Conservation (phyloP, 768 basidiomycete species). For the Russula abietina region DNA sequence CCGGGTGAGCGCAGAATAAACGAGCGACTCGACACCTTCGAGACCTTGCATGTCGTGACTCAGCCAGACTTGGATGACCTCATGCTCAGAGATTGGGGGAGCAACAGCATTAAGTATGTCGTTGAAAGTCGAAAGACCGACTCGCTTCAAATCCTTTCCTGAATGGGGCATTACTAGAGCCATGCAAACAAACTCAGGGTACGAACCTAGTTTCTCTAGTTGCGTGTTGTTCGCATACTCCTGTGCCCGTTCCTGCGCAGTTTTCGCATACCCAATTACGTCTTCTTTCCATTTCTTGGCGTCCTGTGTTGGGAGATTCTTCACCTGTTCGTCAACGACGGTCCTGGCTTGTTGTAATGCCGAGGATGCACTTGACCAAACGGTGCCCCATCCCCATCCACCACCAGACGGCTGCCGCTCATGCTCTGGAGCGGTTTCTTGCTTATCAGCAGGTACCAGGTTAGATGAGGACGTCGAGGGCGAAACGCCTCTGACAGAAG, state of each 20-base stretch:
- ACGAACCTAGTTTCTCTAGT: conserved; percentile 81
- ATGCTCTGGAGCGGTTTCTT: conserved; percentile 19
- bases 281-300: conserved; percentile 86
- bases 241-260: conserved; percentile 32
- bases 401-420: conserved; percentile 28
- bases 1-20: conserved; percentile 78
- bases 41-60: conserved; percentile 97
- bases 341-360: conserved; percentile 83
- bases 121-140: conserved; percentile 80
- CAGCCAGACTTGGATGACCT: conserved; percentile 93
- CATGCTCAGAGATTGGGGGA: conserved; percentile 96
- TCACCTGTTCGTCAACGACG: conserved; percentile 91
- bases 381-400: conserved; percentile 77
- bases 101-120: conserved; percentile 96
- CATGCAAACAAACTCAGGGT: background rate
- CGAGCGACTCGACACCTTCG: conserved; percentile 90
- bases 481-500: conserved; percentile 32
- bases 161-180: conserved; percentile 20
- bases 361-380: conserved; percentile 84
- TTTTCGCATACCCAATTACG: conserved; percentile 79
- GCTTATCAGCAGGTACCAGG: conserved; percentile 20
- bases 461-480: conserved; percentile 31
- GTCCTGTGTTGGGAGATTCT: conserved; percentile 78
- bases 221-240: conserved; percentile 84
- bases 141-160: conserved; percentile 88